Percentiles rank a stretch among this genome's conserved stretches.
Evolutionary conservation across 2,329 filamentous ascomycete species (phyloP).

Genomic region (Dendrostoma leiphaemia): DNA sequence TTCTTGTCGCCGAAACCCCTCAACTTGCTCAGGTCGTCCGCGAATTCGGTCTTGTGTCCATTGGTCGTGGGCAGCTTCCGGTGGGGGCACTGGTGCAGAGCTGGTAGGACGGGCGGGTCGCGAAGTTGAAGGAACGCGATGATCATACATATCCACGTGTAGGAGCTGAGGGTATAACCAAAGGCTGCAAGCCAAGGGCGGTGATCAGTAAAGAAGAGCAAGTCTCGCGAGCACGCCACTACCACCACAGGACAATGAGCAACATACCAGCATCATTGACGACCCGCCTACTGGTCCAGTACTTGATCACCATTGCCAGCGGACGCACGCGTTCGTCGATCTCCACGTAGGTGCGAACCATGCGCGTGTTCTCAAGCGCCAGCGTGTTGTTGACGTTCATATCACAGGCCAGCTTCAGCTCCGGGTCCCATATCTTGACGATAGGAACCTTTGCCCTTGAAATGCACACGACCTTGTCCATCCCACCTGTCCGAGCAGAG

Average conservation of each 20-base stretch:
- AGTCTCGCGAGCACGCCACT: background rate
- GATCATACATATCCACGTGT: constrained; percentile 99
- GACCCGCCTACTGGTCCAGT: constrained; percentile 92
- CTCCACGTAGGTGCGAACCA: constrained; percentile 96
- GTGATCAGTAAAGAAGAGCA: background rate
- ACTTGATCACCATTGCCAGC: constrained; percentile 93
- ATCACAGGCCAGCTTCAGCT: constrained; percentile 84
- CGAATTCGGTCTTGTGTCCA: constrained; percentile 73
- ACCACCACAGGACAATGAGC: background rate
- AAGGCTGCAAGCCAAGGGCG: constrained; percentile 56
- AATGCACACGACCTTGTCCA: constrained; percentile 95
- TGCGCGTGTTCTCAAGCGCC: constrained; percentile 91
- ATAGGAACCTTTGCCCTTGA: constrained; percentile 95
- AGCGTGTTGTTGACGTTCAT: constrained; percentile 99
- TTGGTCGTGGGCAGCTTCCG: constrained; percentile 60
- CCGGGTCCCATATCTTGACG: constrained; percentile 97
- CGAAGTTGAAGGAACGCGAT: constrained; percentile 92
- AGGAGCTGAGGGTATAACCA: constrained; percentile 92
- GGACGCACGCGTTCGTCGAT: constrained; percentile 88
- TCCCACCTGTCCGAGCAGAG: constrained; percentile 67
- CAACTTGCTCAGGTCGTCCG: constrained; percentile 77
- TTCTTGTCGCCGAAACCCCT: constrained; percentile 75
- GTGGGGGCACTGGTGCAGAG: constrained; percentile 73
- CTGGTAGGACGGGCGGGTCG: constrained; percentile 78
- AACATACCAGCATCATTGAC: constrained; percentile 91